Base-by-base conservation (phyloP, 1,284 basidiomycete species). In the Irpex sp. region DNA sequence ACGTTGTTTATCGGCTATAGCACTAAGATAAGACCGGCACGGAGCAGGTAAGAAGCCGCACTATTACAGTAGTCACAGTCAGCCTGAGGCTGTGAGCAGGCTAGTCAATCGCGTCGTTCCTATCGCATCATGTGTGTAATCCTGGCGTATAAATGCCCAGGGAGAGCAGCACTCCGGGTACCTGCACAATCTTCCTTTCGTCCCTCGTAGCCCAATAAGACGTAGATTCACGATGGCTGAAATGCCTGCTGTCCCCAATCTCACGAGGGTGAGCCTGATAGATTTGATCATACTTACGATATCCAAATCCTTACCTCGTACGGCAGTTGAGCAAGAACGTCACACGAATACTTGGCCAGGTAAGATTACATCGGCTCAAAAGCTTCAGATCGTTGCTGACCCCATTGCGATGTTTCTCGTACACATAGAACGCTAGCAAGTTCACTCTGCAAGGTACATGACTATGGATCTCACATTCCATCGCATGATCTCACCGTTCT, bases 361-460 rank as follows among this genome's bases (percentile, higher is more conserved):
- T 89, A 69, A 65, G 49, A 33, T 76, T 70, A 1, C 11, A 39
- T 31, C 31, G 39, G 5, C 33, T 39, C 57, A 56, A 26, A 17
- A 26, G 26, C 3, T 26, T 8, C 46, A 33, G 11, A 36, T 35
- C 53, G 33, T 59, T 19, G 37, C 46, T 49, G 15, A 7, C 15
- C 56, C 31, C 47, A n/a, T 51, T 46, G 36, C 31, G 37, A 17
- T 15, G 37, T 13, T 37, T 37, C 53, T 61, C 11, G 13, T 55
- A 35, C 53, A 36, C 17, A 13, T 13, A 96, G 86, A 97, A 97
- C 71, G 94, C 95, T 5, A 92, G 94, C 3, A 88, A 92, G 66
- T 96, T 94, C 75, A 97, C 95, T 0, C 81, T 98, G 0, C 93
- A 97, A 81, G 95, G 93, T 85, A 61, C 49, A 62, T n/a, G 31